Base-by-base conservation (phyloP, 2,329 filamentous ascomycete genomes). In the Shiraia bambusicola region DNA sequence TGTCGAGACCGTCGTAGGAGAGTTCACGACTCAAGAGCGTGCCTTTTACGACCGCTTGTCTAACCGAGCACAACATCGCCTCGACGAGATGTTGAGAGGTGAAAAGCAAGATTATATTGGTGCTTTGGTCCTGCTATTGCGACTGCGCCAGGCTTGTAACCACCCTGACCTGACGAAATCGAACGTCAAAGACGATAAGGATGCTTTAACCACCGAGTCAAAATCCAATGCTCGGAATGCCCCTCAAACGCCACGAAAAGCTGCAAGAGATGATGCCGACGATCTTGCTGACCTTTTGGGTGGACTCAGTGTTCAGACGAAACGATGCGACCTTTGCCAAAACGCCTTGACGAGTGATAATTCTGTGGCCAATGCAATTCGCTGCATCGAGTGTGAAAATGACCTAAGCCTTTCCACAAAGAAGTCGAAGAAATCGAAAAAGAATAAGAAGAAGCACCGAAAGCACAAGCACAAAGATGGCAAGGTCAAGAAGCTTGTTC, bases 141-240 rank as follows among this genome's bases (percentile, higher is more conserved):
- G 93, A 28, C 76, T 98, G 46, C 81, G 93, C 45, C 93, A 98
- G 67, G 88, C 90, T 14, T 98, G 93, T 69, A 95, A 98, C 61
- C 93, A 98, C 65, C 90, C 91, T 0, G 85, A 89, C 52, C 76
- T 98, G 32, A 86, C 95, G 10, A 88, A 88, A 52, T 85, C 84
- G 50, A 92, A 94, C 61, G 76, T 96, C 42, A 85, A 85, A 40
- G 88, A 88, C 52, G 93, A 98, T 65, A 89, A 86, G 57, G 93
- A 97, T 59, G 88, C 88, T 2, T 72, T 95, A 40, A 78, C 83
- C 1, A 85, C 83, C 1, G 86, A 81, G 24, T 66, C 70, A 1
- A 69, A 46, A 72, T 74, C 5, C 4, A 75, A 71, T 25, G 59
- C 73, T 2, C 70, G 57, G 12, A 38, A 51, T 27, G 60, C 47